Evolutionary conservation across 2,329 filamentous ascomycete genomes (phyloP).

Genomic region (Stemphylium lycopersici): DNA sequence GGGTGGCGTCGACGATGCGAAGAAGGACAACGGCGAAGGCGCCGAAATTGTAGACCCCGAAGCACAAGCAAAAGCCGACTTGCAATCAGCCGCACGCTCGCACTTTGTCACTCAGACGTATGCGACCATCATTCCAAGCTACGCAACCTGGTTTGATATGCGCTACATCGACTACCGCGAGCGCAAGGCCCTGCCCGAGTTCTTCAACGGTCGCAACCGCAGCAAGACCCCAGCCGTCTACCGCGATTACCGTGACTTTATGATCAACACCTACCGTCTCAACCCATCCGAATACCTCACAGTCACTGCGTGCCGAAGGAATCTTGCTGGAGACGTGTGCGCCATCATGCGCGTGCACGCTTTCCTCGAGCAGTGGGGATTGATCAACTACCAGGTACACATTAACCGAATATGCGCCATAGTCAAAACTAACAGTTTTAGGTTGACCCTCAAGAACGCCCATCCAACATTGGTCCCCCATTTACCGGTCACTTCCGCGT

Average conservation of each 20-base stretch:
- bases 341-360: conserved; percentile 99
- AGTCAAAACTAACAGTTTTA: conserved; percentile 49
- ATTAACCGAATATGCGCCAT: background rate
- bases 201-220: conserved; percentile 97
- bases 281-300: conserved; percentile 97
- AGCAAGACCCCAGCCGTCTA: conserved; percentile 98
- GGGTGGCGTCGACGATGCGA: conserved; percentile 46
- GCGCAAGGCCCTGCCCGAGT: conserved; percentile 92
- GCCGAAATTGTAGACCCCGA: conserved; percentile 47
- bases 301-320: conserved; percentile 92
- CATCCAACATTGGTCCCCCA: conserved; percentile 92
- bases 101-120: conserved; percentile 94
- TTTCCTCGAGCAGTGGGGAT: conserved; percentile 96
- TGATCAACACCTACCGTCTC: conserved; percentile 98
- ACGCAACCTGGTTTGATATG: conserved; percentile 99
- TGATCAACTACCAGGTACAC: conserved; percentile 96
- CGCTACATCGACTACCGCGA: conserved; percentile 88
- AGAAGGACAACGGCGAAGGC: conserved; percentile 46
- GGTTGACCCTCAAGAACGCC: conserved; percentile 95
- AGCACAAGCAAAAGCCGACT: conserved; percentile 75
- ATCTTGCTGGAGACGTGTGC: conserved; percentile 95
- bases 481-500: conserved; percentile 98
- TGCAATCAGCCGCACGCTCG: conserved; percentile 86
- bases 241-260: conserved; percentile 99
- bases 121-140: conserved; percentile 94